Base-by-base conservation (phyloP, 495 filamentous ascomycete genomes). In the Penicillium nucicola region DNA sequence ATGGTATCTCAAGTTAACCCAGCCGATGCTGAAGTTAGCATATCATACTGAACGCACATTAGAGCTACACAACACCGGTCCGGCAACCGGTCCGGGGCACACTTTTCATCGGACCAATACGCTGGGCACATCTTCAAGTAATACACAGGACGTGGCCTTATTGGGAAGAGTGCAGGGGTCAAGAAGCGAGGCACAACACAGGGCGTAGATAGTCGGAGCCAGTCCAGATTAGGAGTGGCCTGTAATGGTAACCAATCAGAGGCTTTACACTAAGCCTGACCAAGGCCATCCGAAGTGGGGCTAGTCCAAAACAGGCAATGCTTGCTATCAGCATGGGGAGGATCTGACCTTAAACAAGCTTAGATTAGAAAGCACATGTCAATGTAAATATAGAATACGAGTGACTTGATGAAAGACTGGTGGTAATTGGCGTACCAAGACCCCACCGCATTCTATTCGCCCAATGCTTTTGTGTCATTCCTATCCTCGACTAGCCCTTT, bases 11-110 rank as follows among this genome's bases (percentile, higher is more conserved):
- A 28, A 28, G 25, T 28, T 9, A 28, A 28, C 23, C 5, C 9
- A 28, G 7, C 13, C 35, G 14, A 37, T 20, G 13, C 10, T 18
- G 5, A 14, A 39, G 17, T 31, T 17, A 19, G 7, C 28, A 52
- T 17, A 19, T 7, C 28, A 52, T 28, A 28, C 7, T 28, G 10
- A 28, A 28, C 5, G 7, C 25, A 28, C 25, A 28, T 28, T 8
- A 9, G 10, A 28, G 10, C 2, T 8, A 28, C 39, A 41, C 8
- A 19, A 12, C 30, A 54, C 50, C 55, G 50, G 55, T 30, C 55
- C 55, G 55, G 55, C 35, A 7, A 39, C 38, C 51, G 35, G 45
- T 30, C 46, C 54, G 42, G 34, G 25, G 18, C 9, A 18, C 22
- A 15, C 13, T 35, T 28, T 5, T 8, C 10, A 19, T 8, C 10